Base-by-base conservation (phyloP, 768 basidiomycete genomes). In the Strobilomyces confusus region DNA sequence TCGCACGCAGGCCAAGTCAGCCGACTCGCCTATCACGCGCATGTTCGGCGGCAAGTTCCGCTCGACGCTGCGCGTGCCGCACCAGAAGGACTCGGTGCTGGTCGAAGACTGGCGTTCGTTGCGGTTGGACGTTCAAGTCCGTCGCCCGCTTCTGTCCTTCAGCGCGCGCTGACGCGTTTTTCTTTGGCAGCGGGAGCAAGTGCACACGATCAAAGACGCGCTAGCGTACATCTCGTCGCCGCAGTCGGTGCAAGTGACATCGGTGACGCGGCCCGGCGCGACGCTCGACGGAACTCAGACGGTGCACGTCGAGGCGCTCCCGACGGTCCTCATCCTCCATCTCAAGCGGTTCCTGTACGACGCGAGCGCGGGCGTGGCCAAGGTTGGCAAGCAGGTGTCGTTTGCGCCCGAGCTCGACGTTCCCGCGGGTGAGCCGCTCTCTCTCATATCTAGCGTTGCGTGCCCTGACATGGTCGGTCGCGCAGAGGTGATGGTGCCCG, bases 31-130 rank as follows among this genome's bases (percentile, higher is more conserved):
- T 0, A 89, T 99, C 48, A 90, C 92, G 0, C 77, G 87, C 23
- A 89, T 99, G 54, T 99, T 99, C 61, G 92, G 94, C 26, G 94
- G 95, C 32, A 92, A 90, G 64, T 87, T 94, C 72, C 83, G 93
- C 19, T 89, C 90, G 22, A 86, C 90, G 1, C 74, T 98, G 3
- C 81, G 82, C 37, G 85, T 85, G 8, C 91, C 92, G 1, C 83
- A 87, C 14, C 84, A 90, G 62, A 86, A 86, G 58, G 95, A 98
- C 64, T 89, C 87, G 1, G 86, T 90, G 23, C 82, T 92, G 23
- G 79, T 95, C 15, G 95, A 98, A 69, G 94, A 94, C 49, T 98
- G 94, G 86, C 81, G 92, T 55, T 85, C 89, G 8, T 69, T 99
- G 17, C 79, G 89, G 55, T 74, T 99, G 7, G 95, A 98, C 67